phyloP scores from a whole-genome alignment of 2,329 filamentous ascomycete genomes.

The Colletotrichum tamarilloi region DNA sequence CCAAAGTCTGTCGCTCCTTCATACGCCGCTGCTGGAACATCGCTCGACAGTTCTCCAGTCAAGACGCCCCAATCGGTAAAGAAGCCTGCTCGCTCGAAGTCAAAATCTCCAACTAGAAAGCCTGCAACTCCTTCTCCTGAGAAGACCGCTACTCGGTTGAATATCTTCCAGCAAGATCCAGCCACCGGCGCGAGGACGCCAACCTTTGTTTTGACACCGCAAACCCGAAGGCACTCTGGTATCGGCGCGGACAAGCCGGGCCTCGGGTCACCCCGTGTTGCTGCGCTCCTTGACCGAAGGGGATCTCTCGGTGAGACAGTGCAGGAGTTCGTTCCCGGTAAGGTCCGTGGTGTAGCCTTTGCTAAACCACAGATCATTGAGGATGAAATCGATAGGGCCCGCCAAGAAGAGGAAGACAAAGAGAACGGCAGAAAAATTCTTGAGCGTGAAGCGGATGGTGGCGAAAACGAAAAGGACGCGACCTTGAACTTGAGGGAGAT shows the following conservation, averaged over 20 bases:
- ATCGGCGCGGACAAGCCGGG: constrained; percentile 77
- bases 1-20: constrained; percentile 28
- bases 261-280: constrained; percentile 79
- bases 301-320: constrained; percentile 77
- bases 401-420: constrained; percentile 68
- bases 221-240: constrained; percentile 70
- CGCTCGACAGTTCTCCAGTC: constrained; percentile 39
- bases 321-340: constrained; percentile 69
- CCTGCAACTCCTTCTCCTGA: constrained; percentile 48
- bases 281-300: constrained; percentile 77
- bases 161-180: constrained; percentile 65
- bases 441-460: constrained; percentile 62
- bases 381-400: constrained; percentile 71
- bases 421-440: constrained; percentile 69
- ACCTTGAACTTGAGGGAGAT: constrained; percentile 79
- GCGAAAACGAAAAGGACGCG: constrained; percentile 66
- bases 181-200: constrained; percentile 70
- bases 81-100: constrained; percentile 31
- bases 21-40: constrained; percentile 11
- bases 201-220: constrained; percentile 71
- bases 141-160: constrained; percentile 23
- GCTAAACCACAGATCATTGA: constrained; percentile 73
- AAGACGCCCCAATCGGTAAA: constrained; percentile 37
- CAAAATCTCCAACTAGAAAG: constrained; percentile 35
- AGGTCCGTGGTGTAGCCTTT: constrained; percentile 66